Base-by-base conservation (phyloP, 2,329 filamentous ascomycete genomes). In the Penicillium polonicum region DNA sequence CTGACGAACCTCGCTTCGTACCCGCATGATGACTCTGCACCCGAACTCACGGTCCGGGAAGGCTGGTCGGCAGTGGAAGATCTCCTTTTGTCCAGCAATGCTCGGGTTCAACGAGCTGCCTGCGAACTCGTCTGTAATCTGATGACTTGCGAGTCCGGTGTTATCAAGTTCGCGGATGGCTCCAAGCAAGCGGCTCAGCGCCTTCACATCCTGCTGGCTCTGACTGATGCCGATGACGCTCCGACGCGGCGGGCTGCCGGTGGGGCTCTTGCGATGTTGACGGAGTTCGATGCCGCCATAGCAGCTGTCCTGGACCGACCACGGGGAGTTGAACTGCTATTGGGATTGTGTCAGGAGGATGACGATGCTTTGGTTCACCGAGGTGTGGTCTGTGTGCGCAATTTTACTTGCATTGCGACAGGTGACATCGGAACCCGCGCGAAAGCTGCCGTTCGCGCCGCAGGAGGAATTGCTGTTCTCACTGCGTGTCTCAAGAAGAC, bases 121-220 rank as follows among this genome's bases (percentile, higher is more conserved):
- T 90, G 91, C 27, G 92, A 99, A 73, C 82, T 99, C 3, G 82
- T 97, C 23, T 99, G 94, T 78, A 99, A 99, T 69, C 82, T 99
- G 58, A 79, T 77, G 69, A 76, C 74, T 21, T 78, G 76, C 58
- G 74, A 80, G 43, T 66, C 74, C 1, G 79, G 78, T 3, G 66
- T 79, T 13, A 74, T 74, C 50, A 77, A 79, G 52, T 80, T 79
- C 56, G 78, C 78, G 17, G 78, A 81, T 59, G 83, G 81, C 15
- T 85, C 82, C 4, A 81, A 83, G 27, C 83, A 88, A 60, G 89
- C 91, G 0, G 84, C 83, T 27, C 87, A 90, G 53, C 83, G 93
- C 0, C 76, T 97, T 42, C 89, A 95, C 69, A 86, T 97, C 39
- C 79, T 99, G 0, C 83, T 97, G 13, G 94, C 93, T 0, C 84